Base-by-base conservation (phyloP, 1,139 yeast genomes). In the Spencermartinsiella ligniputridi region DNA sequence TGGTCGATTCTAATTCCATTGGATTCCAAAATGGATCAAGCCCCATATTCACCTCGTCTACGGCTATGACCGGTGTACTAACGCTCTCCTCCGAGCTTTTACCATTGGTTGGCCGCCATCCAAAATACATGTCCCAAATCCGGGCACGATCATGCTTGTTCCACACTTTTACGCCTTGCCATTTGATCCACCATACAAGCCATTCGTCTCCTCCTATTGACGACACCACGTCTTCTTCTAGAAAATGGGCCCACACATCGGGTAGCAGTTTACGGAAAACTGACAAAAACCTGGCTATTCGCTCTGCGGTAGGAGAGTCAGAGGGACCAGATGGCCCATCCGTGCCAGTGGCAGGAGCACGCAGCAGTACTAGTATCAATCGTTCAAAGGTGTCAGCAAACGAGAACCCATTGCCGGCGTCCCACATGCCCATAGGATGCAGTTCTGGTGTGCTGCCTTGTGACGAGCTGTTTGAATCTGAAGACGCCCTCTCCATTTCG, bases 111-210 rank as follows among this genome's bases (percentile, higher is more conserved):
- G 56, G 56, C 15, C 95, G 75, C 81, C 92, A 88, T 2, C 96
- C 96, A 30, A 90, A 64, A 45, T 89, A 66, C 55, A 81, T 68
- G 67, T 90, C 97, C 97, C 97, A 90, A 15, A 88, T 73, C 50
- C 96, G 72, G 3, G 94, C 96, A 44, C 96, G 68, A 63, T 88
- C 96, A 51, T 75, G 74, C 50, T 83, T 75, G 42, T 90, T 83
- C 79, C 95, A 81, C 6, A 84, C 90, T 63, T 86, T 85, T 11
- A 94, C 78, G n/a, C 97, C 97, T 58, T 87, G 78, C 74, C 87
- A 89, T 60, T 89, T 87, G 52, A 89, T 70, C 97, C 97, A 90
- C 95, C 96, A 90, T 32, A 87, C 74, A 30, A 89, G 70, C 97
- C 97, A 90, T 58, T 85, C 94, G 55, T 86, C 94, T 55, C 87